A percentile compares a stretch with the other conserved stretches of the same genome.
Conservation (phyloP, 2,329 filamentous ascomycete genomes). For the Waltergamsia citrina region DNA sequence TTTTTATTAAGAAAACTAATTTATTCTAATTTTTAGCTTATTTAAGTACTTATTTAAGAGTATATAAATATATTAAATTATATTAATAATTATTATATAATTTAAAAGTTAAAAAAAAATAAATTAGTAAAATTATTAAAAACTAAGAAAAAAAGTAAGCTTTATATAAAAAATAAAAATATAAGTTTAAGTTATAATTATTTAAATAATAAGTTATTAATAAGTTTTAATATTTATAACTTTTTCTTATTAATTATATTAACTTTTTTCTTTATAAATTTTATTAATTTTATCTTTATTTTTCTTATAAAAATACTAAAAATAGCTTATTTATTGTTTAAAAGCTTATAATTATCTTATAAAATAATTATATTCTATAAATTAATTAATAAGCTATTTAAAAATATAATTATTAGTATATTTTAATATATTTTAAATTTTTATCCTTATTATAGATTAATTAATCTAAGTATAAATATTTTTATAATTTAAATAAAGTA, state of each 20-base stretch:
- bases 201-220: slow-evolving; percentile 1
- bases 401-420: slow-evolving; percentile 2
- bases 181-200: slow-evolving; percentile 4
- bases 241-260: slow-evolving; percentile 4
- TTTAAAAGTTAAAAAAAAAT: not conserved
- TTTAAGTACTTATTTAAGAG: slow-evolving; percentile 5
- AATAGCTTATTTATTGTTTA: slow-evolving; percentile 2
- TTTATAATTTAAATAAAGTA: too few species aligned
- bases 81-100: not conserved
- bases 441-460: slow-evolving; percentile 1
- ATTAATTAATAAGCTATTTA: too few species aligned
- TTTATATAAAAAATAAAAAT: not conserved
- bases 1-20: slow-evolving; percentile 7
- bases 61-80: slow-evolving; percentile 4
- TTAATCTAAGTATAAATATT: too few species aligned
- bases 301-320: slow-evolving; percentile 3
- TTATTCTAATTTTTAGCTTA: slow-evolving; percentile 6
- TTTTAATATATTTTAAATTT: slow-evolving; percentile 4
- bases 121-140: slow-evolving; percentile 3
- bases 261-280: too few species aligned
- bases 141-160: slow-evolving; percentile 4
- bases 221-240: too few species aligned
- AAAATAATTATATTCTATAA: too few species aligned
- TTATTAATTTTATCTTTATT: too few species aligned
- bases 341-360: slow-evolving; percentile 4